Base-by-base conservation (phyloP, 1,284 basidiomycete species). In the Trichosporon sp. region DNA sequence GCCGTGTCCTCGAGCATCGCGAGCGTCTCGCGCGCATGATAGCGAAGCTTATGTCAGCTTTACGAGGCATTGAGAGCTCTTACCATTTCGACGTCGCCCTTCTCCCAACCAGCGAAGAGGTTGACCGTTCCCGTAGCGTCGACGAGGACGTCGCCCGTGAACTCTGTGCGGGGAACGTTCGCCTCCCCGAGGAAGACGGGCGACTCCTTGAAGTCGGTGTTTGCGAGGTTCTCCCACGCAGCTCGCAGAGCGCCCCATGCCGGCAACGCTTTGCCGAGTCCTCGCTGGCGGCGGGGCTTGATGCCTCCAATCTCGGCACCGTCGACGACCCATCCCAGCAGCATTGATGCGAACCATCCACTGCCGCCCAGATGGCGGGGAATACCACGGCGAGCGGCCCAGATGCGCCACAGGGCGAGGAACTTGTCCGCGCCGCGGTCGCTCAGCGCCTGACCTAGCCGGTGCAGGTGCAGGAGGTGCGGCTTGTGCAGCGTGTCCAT, bases 301-400 rank as follows among this genome's bases (percentile, higher is more conserved):
- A 59, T 62, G 21, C 72, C 71, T 14, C 70, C 77, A 32, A 73
- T 71, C 64, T 89, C 87, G 64, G 90, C 89, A 9, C 92, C 92
- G 27, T 83, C 77, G 14, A 93, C 82, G 29, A 95, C 77, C 68
- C 89, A 81, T 23, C 86, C 86, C n/a, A 95, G 78, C 0, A 94
- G 71, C 23, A 86, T 86, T 65, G 81, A 80, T 85, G 91, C 93
- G 82, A 86, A 90, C 46, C 84, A 81, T 0, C 89, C 91, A 37
- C 84, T 82, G 1, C 90, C 82, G 68, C 87, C 88, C 63, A 85
- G 74, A 75, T 37, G 79, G 70, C 69, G 63, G 29, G 73, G 66
- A 69, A 91, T 91, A 0, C 92, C 92, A 21, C 94, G 85, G 74
- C 95, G 90, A 61, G 89, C 88, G 1, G 91, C 90, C 95, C 95